These are phyloP conservation scores for Paxillus rubicundulus DNA, from an alignment of 768 basidiomycete species.

Conservation along the genomic window DNA sequence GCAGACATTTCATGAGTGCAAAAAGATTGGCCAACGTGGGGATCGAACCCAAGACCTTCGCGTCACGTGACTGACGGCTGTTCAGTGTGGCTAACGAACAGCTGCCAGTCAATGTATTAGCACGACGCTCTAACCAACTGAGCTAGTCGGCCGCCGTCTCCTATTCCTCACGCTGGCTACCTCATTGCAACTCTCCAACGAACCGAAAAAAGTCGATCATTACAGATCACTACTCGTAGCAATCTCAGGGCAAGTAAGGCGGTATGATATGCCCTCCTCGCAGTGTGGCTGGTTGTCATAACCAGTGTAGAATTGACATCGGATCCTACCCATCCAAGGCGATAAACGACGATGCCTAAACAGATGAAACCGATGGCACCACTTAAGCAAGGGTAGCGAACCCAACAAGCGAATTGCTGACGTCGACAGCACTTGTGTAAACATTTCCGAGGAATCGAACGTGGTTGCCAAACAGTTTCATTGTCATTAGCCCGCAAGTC, in stretches of 20 bases:
- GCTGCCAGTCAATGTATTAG: constrained; percentile 39
- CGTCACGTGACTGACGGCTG: constrained; percentile 30
- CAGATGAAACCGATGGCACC: not conserved
- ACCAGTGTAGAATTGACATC: too few species aligned
- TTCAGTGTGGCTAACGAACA: not conserved
- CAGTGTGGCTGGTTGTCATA: too few species aligned
- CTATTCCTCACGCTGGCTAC: too few species aligned
- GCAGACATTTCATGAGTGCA: not conserved
- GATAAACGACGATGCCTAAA: too few species aligned
- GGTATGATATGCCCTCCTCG: too few species aligned
- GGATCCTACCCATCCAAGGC: too few species aligned
- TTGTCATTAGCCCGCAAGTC: not conserved
- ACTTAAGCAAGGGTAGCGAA: constrained; percentile 29
- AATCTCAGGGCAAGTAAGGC: too few species aligned
- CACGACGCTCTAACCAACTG: constrained; percentile 93
- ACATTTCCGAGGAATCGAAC: constrained; percentile 43
- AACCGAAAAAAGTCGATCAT: too few species aligned
- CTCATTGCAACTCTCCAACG: too few species aligned
- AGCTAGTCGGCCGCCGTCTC: constrained; percentile 93
- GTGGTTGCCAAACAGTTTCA: constrained; percentile 31
- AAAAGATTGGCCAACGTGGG: constrained; percentile 63
- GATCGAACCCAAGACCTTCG: constrained; percentile 82
- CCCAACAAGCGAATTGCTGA: constrained; percentile 34
- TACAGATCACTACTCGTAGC: too few species aligned
- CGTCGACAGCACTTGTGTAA: constrained; percentile 39